phyloP scores from a whole-genome alignment of 2,329 filamentous ascomycete species.

The Talaromyces sp. region DNA sequence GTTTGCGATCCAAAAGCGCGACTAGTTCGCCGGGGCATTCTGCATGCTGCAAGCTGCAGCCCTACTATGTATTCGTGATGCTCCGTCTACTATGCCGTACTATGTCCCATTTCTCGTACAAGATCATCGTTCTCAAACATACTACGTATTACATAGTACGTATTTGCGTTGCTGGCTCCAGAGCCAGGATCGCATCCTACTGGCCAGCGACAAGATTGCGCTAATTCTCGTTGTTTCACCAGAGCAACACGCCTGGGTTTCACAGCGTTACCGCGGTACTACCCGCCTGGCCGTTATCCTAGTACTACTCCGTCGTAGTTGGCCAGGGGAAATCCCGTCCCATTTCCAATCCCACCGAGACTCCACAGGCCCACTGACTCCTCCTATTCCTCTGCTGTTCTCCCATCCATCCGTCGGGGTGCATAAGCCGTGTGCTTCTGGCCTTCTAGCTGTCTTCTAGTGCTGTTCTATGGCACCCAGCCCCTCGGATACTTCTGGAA shows the following conservation, averaged over 20 bases:
- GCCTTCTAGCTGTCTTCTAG: conserved; percentile 1
- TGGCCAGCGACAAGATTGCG: conserved; percentile 1
- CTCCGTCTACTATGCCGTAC: no score
- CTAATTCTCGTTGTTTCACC: conserved; percentile 2
- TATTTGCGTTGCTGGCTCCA: background rate
- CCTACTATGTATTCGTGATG: conserved; percentile 2
- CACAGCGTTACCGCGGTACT: conserved; percentile 13
- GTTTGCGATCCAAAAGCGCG: background rate
- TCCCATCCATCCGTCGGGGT: conserved; percentile 1
- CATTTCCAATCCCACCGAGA: background rate
- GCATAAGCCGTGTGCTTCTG: background rate
- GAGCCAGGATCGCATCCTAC: background rate
- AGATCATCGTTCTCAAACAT: conserved; percentile 11
- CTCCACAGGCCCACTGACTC: background rate
- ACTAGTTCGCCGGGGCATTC: background rate
- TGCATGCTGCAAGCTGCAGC: conserved; percentile 14
- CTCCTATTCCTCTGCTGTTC: background rate
- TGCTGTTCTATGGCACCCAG: background rate
- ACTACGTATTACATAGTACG: background rate
- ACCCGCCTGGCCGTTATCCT: conserved; percentile 6
- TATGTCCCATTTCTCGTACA: no score
- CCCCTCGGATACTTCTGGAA: background rate
- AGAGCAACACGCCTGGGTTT: background rate
- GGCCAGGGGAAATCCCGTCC: conserved; percentile 1
- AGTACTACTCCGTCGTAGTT: background rate